phyloP scores from a whole-genome alignment of 108 stramenopile species.

The Cafeteria roenbergensis region DNA sequence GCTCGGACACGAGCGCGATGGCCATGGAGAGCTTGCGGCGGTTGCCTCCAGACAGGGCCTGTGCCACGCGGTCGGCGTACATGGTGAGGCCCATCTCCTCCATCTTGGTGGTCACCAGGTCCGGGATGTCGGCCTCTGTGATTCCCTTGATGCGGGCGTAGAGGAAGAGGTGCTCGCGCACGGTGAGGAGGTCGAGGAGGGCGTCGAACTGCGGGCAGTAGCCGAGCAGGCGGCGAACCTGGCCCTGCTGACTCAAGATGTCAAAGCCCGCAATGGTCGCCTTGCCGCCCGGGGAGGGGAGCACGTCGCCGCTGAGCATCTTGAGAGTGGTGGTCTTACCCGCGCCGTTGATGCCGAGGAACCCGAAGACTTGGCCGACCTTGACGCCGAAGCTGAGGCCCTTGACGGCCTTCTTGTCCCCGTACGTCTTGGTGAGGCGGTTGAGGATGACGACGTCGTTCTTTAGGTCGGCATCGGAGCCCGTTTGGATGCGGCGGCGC shows the following conservation, averaged over 20 bases:
- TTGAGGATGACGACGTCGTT: slow-evolving; percentile 17
- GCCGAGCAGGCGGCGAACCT: slow-evolving; percentile 34
- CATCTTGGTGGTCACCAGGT: too few relatives aligned
- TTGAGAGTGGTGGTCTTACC: slow-evolving; percentile 46
- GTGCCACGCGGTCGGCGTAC: background rate
- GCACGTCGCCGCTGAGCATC: slow-evolving; percentile 37
- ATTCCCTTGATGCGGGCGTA: slow-evolving; percentile 54
- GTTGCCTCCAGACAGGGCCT: slow-evolving; percentile 8
- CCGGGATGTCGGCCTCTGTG: slow-evolving; percentile 24
- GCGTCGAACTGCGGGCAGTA: slow-evolving; percentile 56
- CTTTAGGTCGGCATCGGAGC: background rate
- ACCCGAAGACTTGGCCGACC: slow-evolving; percentile 42
- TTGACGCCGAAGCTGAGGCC: slow-evolving; percentile 31
- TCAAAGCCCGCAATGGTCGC: slow-evolving; percentile 20
- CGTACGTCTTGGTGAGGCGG: slow-evolving; percentile 15
- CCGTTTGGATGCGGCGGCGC: slow-evolving; percentile 1
- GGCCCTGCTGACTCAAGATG: slow-evolving; percentile 26
- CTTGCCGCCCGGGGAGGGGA: slow-evolving; percentile 18
- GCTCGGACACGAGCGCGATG: slow-evolving; percentile 1
- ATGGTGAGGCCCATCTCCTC: background rate
- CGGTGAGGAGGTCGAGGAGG: slow-evolving; percentile 48
- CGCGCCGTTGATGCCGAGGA: slow-evolving; percentile 53
- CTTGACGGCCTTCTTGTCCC: slow-evolving; percentile 31
- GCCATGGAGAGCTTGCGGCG: slow-evolving; percentile 6
- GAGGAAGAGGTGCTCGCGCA: slow-evolving; percentile 56